phyloP scores from a whole-genome alignment of 176 grass and related monocot genomes.

The Oryza meridionalis region DNA sequence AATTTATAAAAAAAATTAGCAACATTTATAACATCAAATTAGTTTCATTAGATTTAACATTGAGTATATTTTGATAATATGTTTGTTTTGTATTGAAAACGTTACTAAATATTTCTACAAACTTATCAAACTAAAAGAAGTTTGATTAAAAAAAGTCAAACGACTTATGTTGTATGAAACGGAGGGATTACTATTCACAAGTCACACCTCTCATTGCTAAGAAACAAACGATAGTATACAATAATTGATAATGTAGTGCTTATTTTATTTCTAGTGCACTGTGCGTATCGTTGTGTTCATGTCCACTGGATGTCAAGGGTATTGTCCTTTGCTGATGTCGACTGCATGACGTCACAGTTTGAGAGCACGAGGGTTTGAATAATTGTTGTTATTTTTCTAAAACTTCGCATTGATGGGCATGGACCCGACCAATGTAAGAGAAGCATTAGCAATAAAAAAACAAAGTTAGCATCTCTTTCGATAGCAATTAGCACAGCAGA shows the following conservation, averaged over 20 bases:
- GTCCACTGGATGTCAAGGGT: not conserved
- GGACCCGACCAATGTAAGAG: conserved; percentile 37
- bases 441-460: conserved; percentile 1
- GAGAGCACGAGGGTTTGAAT: conserved; percentile 41
- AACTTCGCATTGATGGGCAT: not conserved
- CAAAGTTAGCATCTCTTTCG: conserved; percentile 17
- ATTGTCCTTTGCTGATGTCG: conserved; percentile 42
- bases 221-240: not conserved
- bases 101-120: too few relatives aligned
- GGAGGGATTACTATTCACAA: too few relatives aligned
- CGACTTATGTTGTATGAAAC: too few relatives aligned
- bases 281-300: conserved; percentile 18
- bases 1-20: too few relatives aligned
- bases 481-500: conserved; percentile 28
- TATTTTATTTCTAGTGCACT: not conserved
- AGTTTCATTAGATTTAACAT: too few relatives aligned
- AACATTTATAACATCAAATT: too few relatives aligned
- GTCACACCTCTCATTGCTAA: too few relatives aligned
- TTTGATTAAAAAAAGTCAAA: too few relatives aligned
- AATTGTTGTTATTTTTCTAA: conserved; percentile 3
- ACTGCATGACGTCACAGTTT: conserved; percentile 50
- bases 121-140: too few relatives aligned
- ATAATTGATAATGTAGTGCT: not conserved
- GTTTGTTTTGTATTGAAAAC: too few relatives aligned
- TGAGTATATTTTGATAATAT: too few relatives aligned